A percentile compares a stretch with the other conserved stretches of the same genome.
phyloP scores from a whole-genome alignment of 1,284 basidiomycete genomes.

The Ganoderma sinense region DNA sequence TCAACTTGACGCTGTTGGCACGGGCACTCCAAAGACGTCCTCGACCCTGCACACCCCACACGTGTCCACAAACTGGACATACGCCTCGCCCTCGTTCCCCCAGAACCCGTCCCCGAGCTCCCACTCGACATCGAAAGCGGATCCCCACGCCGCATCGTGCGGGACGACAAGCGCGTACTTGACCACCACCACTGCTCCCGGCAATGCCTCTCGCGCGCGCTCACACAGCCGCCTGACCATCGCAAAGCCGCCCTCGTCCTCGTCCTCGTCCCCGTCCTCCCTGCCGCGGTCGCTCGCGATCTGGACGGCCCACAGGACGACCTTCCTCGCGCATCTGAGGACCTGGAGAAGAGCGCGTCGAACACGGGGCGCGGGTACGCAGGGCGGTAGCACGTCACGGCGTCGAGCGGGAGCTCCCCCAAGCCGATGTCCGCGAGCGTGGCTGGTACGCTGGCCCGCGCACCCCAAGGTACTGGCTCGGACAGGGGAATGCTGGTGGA shows the following conservation, averaged over 20 bases:
- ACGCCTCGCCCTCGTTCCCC: background rate
- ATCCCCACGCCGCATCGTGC: no score
- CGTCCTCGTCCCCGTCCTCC: background rate
- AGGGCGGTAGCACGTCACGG: background rate
- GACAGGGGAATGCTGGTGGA: background rate
- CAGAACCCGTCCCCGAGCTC: background rate
- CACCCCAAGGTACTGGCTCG: background rate
- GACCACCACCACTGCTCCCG: background rate
- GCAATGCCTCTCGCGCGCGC: background rate
- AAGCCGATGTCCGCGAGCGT: background rate
- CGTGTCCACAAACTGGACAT: background rate
- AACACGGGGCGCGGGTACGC: background rate
- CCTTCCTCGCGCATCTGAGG: background rate
- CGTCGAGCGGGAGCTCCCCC: background rate
- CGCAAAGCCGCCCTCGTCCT: background rate
- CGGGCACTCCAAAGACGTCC: no score
- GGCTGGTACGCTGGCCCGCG: background rate
- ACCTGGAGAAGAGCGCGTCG: background rate
- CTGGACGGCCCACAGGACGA: background rate
- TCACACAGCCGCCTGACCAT: background rate
- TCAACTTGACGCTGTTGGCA: no score
- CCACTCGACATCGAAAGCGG: background rate
- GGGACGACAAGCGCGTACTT: background rate
- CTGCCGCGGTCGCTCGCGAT: background rate
- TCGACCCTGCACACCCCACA: background rate